These are phyloP conservation scores for Pleurotus tuoliensis DNA, from an alignment of 768 basidiomycete genomes.

Conservation along the genomic window DNA sequence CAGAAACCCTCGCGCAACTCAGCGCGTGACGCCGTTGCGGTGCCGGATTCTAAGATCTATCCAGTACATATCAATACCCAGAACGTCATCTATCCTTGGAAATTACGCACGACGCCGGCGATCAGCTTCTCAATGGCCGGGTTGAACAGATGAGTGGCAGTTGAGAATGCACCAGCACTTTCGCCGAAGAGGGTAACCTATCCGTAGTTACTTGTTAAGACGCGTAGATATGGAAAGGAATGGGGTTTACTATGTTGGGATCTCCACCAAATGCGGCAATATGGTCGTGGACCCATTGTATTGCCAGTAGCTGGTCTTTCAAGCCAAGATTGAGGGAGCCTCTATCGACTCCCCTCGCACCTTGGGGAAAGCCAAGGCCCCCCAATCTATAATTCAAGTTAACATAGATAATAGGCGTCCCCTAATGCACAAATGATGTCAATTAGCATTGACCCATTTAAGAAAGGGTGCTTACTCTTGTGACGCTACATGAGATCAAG, in stretches of 20 bases:
- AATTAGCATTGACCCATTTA: too few relatives aligned
- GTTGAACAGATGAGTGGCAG: conserved; percentile 31
- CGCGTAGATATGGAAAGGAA: too few relatives aligned
- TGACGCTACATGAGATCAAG: conserved; percentile 20
- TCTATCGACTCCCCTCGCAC: conserved; percentile 27
- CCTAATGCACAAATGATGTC: conserved; percentile 11
- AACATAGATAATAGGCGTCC: conserved; percentile 41
- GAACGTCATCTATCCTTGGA: not conserved
- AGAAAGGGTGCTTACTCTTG: conserved; percentile 13
- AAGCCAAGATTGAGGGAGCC: conserved; percentile 36
- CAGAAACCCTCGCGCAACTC: not conserved
- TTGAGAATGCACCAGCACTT: conserved; percentile 45
- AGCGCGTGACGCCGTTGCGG: not conserved
- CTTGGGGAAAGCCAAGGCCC: conserved; percentile 41
- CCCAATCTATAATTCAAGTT: conserved; percentile 47
- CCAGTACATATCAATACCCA: too few relatives aligned
- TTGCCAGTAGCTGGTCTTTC: conserved; percentile 35
- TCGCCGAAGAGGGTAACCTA: conserved; percentile 45
- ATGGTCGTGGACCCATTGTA: conserved; percentile 50
- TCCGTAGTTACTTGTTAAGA: not conserved
- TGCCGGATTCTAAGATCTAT: not conserved
- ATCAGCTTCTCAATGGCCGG: conserved; percentile 22
- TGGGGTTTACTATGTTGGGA: conserved; percentile 28
- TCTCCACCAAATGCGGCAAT: conserved; percentile 56
- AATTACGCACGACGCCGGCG: conserved; percentile 24